Evolutionary conservation across 2,329 filamentous ascomycete species (phyloP), one percentile per base, ranked within the genome.

Genomic region (Phaeomoniella chlamydospora): DNA sequence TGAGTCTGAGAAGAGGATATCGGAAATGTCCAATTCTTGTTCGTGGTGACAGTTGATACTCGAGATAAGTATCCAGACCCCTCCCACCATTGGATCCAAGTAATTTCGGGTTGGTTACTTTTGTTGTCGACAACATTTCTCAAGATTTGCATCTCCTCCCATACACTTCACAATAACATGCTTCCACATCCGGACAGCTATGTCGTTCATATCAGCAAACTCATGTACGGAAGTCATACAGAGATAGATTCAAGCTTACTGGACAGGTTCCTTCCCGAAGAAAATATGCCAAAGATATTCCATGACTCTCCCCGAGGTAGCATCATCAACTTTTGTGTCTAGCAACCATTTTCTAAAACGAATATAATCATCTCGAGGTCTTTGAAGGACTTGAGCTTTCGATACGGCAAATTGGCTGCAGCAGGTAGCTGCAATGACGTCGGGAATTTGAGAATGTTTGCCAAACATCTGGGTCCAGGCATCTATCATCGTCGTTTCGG

Each of bases 121-220:
- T n/a, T n/a, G n/a, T n/a, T n/a, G n/a, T n/a, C n/a, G n/a, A n/a
- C n/a, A n/a, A n/a, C n/a, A n/a, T n/a, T n/a, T n/a, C n/a, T n/a
- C n/a, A n/a, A n/a, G n/a, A n/a, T n/a, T n/a, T n/a, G n/a, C n/a
- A n/a, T 22, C 39, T 35, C 11, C 39, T 22, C 3, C 39, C 39
- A 22, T 38, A 42, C n/a, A 39, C 33, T 18, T 39, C 22, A 15
- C 35, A 37, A 18, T 31, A 35, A 31, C 40, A 42, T 15, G 30
- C 11, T 12, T 19, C 13, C 15, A 37, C n/a, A 3, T 26, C 22
- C 6, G 40, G 40, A 29, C 40, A 42, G 30, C 38, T 39, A 15
- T 37, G n/a, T 32, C 31, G 6, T 16, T 6, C 14, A 22, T 16
- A 9, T 34, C 17, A 9, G 18, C 9, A 16, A n/a, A n/a, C n/a